These are phyloP conservation scores for Spongispora temasekensis DNA, from an alignment of 1,284 basidiomycete genomes.

Conservation along the genomic window DNA sequence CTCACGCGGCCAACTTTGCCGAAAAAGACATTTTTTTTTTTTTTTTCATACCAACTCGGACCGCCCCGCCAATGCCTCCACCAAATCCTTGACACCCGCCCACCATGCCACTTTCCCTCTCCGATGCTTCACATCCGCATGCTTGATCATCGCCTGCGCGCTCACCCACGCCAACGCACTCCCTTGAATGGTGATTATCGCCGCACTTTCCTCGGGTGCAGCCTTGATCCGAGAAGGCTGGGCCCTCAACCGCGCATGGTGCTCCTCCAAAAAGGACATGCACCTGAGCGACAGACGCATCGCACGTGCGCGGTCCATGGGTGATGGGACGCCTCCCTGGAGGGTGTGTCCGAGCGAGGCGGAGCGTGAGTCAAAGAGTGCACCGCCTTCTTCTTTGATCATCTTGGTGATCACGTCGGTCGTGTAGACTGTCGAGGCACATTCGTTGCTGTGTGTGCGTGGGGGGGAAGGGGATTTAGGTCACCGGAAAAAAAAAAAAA, in stretches of 20 bases:
- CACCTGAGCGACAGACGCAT: conserved; percentile 89
- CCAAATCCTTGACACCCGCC: conserved; percentile 67
- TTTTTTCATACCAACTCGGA: conserved; percentile 49
- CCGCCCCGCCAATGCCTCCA: conserved; percentile 70
- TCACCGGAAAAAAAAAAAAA: neutral
- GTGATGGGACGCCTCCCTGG: conserved; percentile 94
- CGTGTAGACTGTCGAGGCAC: conserved; percentile 85
- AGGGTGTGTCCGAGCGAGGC: conserved; percentile 96
- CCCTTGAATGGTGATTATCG: conserved; percentile 90
- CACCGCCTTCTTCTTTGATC: conserved; percentile 89
- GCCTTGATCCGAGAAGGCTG: conserved; percentile 51
- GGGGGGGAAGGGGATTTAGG: neutral
- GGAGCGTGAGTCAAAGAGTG: conserved; percentile 91
- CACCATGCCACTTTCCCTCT: conserved; percentile 86
- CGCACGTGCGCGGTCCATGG: conserved; percentile 90
- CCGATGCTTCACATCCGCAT: conserved; percentile 91
- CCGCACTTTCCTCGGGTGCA: conserved; percentile 69
- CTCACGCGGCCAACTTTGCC: too few relatives aligned
- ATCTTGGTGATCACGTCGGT: conserved; percentile 94
- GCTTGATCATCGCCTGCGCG: conserved; percentile 79
- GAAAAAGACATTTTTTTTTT: too few relatives aligned
- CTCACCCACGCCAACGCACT: conserved; percentile 80
- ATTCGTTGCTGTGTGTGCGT: conserved; percentile 73
- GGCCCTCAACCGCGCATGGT: conserved; percentile 56
- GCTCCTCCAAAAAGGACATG: conserved; percentile 91